Evolutionary conservation across 768 basidiomycete species (phyloP).

Genomic region (Russula dissimulans): DNA sequence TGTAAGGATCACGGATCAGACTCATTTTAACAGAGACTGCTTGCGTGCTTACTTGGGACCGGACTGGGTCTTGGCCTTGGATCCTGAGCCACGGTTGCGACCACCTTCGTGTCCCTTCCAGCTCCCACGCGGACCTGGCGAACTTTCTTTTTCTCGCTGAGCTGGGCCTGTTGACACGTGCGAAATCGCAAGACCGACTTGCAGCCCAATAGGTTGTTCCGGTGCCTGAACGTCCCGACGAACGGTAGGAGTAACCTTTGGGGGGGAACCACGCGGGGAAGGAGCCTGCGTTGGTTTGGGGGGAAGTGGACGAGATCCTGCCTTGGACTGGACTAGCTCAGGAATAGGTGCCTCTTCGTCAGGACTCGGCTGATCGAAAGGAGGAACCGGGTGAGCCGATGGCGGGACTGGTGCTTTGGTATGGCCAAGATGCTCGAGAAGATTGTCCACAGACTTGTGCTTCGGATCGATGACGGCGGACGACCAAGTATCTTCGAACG

Average conservation of each 20-base stretch:
- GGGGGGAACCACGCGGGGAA: constrained; percentile 59
- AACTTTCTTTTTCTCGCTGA: constrained; percentile 56
- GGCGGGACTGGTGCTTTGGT: constrained; percentile 29
- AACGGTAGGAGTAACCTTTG: constrained; percentile 44
- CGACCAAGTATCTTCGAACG: constrained; percentile 53
- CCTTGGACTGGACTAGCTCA: constrained; percentile 33
- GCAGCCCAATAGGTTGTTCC: constrained; percentile 40
- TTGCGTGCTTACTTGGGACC: constrained; percentile 45
- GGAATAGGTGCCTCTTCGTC: constrained; percentile 26
- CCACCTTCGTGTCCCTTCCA: constrained; percentile 28
- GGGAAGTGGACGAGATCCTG: constrained; percentile 53
- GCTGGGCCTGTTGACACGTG: constrained; percentile 32
- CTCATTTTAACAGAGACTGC: neutral
- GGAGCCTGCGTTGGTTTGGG: constrained; percentile 42
- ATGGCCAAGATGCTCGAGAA: constrained; percentile 64
- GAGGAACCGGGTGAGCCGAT: constrained; percentile 21
- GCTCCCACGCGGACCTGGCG: constrained; percentile 50
- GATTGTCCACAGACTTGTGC: constrained; percentile 75
- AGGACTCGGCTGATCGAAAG: constrained; percentile 26
- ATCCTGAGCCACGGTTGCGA: constrained; percentile 33
- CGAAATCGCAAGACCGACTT: constrained; percentile 19
- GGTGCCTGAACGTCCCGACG: constrained; percentile 39
- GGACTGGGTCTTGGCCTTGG: constrained; percentile 38
- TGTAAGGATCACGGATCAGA: constrained; percentile 21
- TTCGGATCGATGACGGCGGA: constrained; percentile 43